Evolutionary conservation across 768 basidiomycete genomes (phyloP), one percentile per base, ranked within the genome.

Genomic region (Suillus ampliporus): DNA sequence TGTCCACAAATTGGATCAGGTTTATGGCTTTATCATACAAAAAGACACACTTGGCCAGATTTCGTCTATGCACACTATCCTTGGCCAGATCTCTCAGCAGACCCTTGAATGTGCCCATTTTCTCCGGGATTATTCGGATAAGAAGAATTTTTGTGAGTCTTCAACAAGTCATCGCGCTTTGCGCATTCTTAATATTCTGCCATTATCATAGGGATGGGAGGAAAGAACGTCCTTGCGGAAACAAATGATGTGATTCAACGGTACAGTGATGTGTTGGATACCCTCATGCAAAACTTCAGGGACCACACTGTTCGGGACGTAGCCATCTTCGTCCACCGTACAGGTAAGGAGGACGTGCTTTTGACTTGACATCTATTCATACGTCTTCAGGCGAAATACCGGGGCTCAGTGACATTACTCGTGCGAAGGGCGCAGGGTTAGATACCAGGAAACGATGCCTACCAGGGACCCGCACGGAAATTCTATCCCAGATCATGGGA

Each of bases 71-170:
- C 9, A 14, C 14, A 26, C 13, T 1, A 58, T 58, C 19, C 8
- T 64, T 17, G 35, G 26, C 3, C 38, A 31, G 21, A 50, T 58
- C 21, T 43, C 62, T 21, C 53, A 65, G 4, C 57, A 59, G 34
- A 58, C 47, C 6, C 21, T 46, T 4, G 56, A 65, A 26, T 65
- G 64, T 28, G 43, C 54, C 31, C 21, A 64, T 23, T 65, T 65
- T 47, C 52, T 65, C 21, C 28, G 17, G 17, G 51, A 59, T 7
- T 65, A 65, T 23, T 37, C 64, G 3, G 43, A 17, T 6, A 53
- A 17, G 13, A 64, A 64, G 38, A 48, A 35, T 9, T 58, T 64
- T 19, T 48, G 64, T 65, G 31, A 37, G 64, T 59, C 31, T 15
- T 9, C 21, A 50, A 50, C 26, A 50, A 50, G 28, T 0, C 31